Evolutionary conservation across 768 basidiomycete genomes (phyloP), one percentile per base, ranked within the genome.

Genomic region (Rickenella mellea): DNA sequence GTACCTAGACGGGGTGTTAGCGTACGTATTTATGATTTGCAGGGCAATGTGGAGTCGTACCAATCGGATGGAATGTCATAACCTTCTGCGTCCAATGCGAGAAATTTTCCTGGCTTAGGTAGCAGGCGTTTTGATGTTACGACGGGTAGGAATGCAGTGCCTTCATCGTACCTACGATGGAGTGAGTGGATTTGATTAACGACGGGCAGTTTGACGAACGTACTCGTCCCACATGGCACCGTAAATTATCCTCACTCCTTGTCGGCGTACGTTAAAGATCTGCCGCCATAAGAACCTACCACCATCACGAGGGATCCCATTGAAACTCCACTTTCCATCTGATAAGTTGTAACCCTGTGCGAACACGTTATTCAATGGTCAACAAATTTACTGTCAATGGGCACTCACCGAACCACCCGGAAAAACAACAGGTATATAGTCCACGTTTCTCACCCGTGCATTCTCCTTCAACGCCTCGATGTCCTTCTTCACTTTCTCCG

Each of bases 201-300:
- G 24, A 25, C 20, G 27, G 19, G 17, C 27, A 11, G 22, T 2
- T 30, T 10, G 21, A 31, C n/a, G 15, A 4, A 60, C 66, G 47
- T 45, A 70, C 80, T 88, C 87, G 52, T 90, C 87, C 84, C 87
- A 89, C 85, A 88, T 89, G 6, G 85, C 84, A 19, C 81, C 80
- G 48, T 89, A 89, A 41, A 88, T 72, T 6, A 64, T 79, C 15
- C 75, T 71, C 6, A 73, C 77, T 22, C 81, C 77, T 22, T 71
- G 70, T 33, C 69, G 64, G 21, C 70, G 72, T 10, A 77, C 80
- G 52, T 88, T 80, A 63, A 70, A 75, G 5, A 90, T 64, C 55
- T 90, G 86, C 43, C 75, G 68, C 83, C 85, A 91, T 36, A 91
- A 55, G 58, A 89, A 89, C 22, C 68, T 70, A 1, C 88, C 88